Percentiles rank a stretch among this genome's conserved stretches.
Evolutionary conservation across 257 asterid species (phyloP).

Genomic region (Leptodermis oblonga): DNA sequence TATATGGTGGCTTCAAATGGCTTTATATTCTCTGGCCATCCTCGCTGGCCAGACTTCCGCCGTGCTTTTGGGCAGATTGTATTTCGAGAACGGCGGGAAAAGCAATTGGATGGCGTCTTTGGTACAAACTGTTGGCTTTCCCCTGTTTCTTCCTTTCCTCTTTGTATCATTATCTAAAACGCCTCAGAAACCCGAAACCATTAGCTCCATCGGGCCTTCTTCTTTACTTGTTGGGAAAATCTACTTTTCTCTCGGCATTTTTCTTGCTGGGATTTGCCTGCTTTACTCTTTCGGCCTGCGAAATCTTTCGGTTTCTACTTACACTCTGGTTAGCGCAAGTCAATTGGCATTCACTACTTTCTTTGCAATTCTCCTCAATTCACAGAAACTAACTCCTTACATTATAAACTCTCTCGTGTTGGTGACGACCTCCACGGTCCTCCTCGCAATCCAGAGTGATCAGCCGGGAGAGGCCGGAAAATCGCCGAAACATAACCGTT

Average conservation of each 20-base stretch:
- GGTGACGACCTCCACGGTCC: not conserved
- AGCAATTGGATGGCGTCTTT: constrained; percentile 8
- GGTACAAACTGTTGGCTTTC: constrained; percentile 4
- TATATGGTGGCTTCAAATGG: constrained; percentile 7
- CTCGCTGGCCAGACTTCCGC: constrained; percentile 4
- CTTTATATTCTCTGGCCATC: constrained; percentile 6
- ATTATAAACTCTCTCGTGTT: constrained; percentile 4
- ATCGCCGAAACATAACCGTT: not conserved
- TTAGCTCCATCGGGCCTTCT: not conserved
- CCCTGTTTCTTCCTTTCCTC: constrained; percentile 2
- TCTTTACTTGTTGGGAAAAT: not conserved
- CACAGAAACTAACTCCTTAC: constrained; percentile 6
- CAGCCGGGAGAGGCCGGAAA: not conserved
- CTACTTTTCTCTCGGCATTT: not conserved
- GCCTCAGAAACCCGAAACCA: not conserved
- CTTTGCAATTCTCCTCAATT: not conserved
- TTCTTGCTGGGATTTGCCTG: constrained; percentile 7
- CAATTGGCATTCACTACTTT: not conserved
- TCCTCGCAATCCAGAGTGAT: not conserved
- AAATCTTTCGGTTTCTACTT: constrained; percentile 7
- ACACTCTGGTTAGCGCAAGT: constrained; percentile 12
- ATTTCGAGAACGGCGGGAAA: constrained; percentile 6
- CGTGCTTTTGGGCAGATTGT: constrained; percentile 3
- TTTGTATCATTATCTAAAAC: not conserved
- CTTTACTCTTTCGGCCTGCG: constrained; percentile 4